phyloP scores from a whole-genome alignment of 257 asterid species.

The Forsythia viridissima region DNA sequence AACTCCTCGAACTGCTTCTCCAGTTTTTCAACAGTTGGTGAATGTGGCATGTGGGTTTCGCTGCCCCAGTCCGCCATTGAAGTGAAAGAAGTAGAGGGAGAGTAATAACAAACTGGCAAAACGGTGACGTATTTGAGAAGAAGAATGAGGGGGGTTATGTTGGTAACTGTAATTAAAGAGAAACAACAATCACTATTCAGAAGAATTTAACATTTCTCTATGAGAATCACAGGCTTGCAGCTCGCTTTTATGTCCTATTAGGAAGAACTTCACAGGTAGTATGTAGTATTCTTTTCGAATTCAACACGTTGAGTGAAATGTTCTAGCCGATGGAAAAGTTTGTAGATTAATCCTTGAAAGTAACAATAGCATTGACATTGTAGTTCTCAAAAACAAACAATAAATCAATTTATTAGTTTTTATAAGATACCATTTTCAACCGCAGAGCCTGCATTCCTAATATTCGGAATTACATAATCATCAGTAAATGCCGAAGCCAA shows the following conservation, averaged over 20 bases:
- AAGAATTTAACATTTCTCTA: background rate
- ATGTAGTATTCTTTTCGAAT: background rate
- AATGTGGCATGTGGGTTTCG: slow-evolving; percentile 35
- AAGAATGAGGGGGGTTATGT: slow-evolving; percentile 18
- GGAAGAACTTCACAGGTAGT: background rate
- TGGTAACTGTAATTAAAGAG: slow-evolving; percentile 17
- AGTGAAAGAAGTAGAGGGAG: slow-evolving; percentile 26
- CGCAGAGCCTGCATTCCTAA: slow-evolving; percentile 58
- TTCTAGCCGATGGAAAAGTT: background rate
- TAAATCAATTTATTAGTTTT: background rate
- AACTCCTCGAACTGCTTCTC: slow-evolving; percentile 79
- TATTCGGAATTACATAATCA: slow-evolving; percentile 52
- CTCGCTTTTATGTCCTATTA: background rate
- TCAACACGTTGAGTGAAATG: background rate
- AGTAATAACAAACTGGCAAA: slow-evolving; percentile 15
- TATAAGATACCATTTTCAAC: slow-evolving; percentile 50
- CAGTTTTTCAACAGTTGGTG: slow-evolving; percentile 47
- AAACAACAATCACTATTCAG: slow-evolving; percentile 9
- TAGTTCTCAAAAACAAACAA: background rate
- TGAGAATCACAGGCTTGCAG: background rate
- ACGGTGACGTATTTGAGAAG: slow-evolving; percentile 25
- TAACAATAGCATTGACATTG: background rate
- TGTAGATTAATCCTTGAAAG: background rate
- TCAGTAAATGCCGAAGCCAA: slow-evolving; percentile 22
- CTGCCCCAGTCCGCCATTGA: slow-evolving; percentile 53